Percentiles rank a stretch among this genome's conserved stretches.
Evolutionary conservation across 169 alveolate genomes (phyloP).

Genomic region (Plasmodium reichenowi): DNA sequence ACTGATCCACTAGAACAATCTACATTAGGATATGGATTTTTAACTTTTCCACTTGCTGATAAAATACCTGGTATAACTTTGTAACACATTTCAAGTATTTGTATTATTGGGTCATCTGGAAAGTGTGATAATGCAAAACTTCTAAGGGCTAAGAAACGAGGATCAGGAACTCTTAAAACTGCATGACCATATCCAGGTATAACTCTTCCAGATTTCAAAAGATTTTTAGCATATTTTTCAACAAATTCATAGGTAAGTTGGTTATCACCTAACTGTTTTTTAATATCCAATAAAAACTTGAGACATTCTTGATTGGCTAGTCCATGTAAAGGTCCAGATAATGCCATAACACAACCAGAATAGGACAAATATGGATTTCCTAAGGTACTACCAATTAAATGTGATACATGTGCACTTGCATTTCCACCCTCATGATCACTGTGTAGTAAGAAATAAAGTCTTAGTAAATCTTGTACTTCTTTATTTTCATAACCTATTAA

Average conservation of each 20-base stretch:
- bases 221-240: conserved; percentile 83
- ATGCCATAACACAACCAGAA: conserved; percentile 84
- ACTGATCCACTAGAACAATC: conserved; percentile 96
- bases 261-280: conserved; percentile 87
- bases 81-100: conserved; percentile 83
- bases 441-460: conserved; percentile 88
- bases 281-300: conserved; percentile 91
- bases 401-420: conserved; percentile 96
- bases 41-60: conserved; percentile 90
- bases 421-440: conserved; percentile 97
- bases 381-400: conserved; percentile 93
- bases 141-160: conserved; percentile 90
- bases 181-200: conserved; percentile 99
- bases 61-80: conserved; percentile 91
- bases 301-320: conserved; percentile 96
- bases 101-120: conserved; percentile 88
- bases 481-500: conserved; percentile 80
- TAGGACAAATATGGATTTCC: conserved; percentile 94
- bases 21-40: conserved; percentile 98
- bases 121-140: conserved; percentile 91
- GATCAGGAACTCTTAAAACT: conserved; percentile 96
- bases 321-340: conserved; percentile 96
- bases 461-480: conserved; percentile 80
- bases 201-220: conserved; percentile 90
- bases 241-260: conserved; percentile 81